Evolutionary conservation across 2,329 filamentous ascomycete species (phyloP), one percentile per base, ranked within the genome.

Genomic region (Nemania bipapillata): DNA sequence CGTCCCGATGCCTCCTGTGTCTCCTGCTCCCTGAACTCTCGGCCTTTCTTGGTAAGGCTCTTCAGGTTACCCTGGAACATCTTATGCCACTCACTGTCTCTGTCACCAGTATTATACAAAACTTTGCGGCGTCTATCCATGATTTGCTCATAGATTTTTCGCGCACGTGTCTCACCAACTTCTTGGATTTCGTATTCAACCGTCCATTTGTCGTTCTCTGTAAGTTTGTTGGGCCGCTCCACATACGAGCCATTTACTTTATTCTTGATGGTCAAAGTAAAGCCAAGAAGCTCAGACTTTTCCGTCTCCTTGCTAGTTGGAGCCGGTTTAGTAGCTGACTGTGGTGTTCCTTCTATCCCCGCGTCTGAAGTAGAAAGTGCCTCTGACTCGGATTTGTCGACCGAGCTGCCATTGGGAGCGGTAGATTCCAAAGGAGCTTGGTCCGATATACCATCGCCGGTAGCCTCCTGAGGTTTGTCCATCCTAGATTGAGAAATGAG

Each of bases 151-250:
- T 93, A 93, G 26, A 91, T 78, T 0, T 64, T 79, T 68, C 78
- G 79, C 1, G 86, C 87, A 9, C 83, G 81, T 0, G 77, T 70
- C 2, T 79, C 71, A 0, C 79, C 60, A 1, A 94, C 82, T 71
- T 94, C 91, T 53, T 86, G 85, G 55, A 97, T 81, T 40, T 89
- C 85, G 79, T 97, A 97, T 74, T 96, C 89, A n/a, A 97, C 83
- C 0, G 81, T 79, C 94, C 94, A 97, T 75, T 71, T 89, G 66
- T 77, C 79, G 5, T 9, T 22, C 15, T 74, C 35, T 0, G 59
- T 79, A 53, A 90, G 77, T 0, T 83, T 73, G 1, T 80, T 71
- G 0, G 93, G 92, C 2, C 93, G 89, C 0, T 82, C 76, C 0
- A 93, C 87, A 62, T 86, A 86, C 12, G 82, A 62, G 20, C 87